Base-by-base conservation (phyloP, 768 basidiomycete genomes). In the Amanita rubescens region DNA sequence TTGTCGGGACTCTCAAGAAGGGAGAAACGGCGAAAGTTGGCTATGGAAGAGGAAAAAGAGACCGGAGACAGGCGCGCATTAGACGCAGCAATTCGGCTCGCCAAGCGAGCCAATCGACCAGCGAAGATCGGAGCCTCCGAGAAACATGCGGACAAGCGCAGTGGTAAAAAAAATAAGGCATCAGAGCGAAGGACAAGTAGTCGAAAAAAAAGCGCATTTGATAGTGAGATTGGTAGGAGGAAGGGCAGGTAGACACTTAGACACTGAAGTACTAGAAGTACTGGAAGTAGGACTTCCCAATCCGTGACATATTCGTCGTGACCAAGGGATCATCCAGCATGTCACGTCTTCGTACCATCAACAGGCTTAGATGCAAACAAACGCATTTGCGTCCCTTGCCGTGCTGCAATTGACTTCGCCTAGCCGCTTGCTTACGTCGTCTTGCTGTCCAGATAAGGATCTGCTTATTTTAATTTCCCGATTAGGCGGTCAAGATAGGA, bases 371-470 rank as follows among this genome's bases (percentile, higher is more conserved):
- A 78, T 78, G 75, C 68, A 72, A 49, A 55, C 62, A 37, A 75
- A 74, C 50, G 72, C 79, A 2, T 85, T 85, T 60, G 69, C 76
- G 24, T 71, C 80, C 27, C 71, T 90, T 51, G 79, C 81, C 20
- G 74, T 72, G 30, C 64, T 86, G 27, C 75, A 74, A 39, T 67
- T 89, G 11, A 78, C 84, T 5, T 70, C 78, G 6, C 70, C 78
- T 27, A 79, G 78, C 51, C 80, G 84, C 37, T 60, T 90, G 27
- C 67, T 87, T 22, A 54, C 71, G 9, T 77, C 82, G 19, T 80
- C 89, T 44, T 90, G 89, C 60, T 90, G 90, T 65, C 88, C 89
- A 8, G 90, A 91, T 71, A 92, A 91, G 65, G 90, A 92, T 66
- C 72, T 91, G 38, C 69, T 90, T 3, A 71, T 84, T 24, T 69